Conservation (phyloP, 345 rosid species). For the Carallia pectinifolia region DNA sequence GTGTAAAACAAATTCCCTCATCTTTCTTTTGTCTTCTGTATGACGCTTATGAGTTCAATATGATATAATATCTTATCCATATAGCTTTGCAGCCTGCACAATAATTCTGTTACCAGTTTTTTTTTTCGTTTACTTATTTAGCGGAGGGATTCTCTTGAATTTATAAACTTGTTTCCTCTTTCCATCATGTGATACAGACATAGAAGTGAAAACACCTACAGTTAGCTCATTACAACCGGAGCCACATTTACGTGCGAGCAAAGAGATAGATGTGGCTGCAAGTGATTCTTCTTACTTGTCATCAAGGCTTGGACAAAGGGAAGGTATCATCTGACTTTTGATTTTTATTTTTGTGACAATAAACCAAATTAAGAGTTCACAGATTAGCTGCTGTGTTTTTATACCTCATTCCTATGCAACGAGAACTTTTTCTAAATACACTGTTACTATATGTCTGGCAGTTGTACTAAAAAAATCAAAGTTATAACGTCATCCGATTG, state of each 20-base stretch:
- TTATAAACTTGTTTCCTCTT: not conserved
- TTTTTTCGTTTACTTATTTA: slow-evolving; percentile 8
- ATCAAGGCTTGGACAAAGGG: slow-evolving; percentile 10
- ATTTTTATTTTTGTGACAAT: not conserved
- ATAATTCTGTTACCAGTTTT: not conserved
- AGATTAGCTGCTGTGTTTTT: not conserved
- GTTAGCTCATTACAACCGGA: slow-evolving; percentile 9
- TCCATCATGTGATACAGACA: slow-evolving; percentile 22
- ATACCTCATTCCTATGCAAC: not conserved
- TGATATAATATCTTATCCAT: too few relatives aligned
- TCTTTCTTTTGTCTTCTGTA: too few relatives aligned
- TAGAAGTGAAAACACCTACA: slow-evolving; percentile 8
- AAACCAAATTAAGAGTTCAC: not conserved
- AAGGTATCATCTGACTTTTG: slow-evolving; percentile 19
- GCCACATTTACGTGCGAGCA: slow-evolving; percentile 12
- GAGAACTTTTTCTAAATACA: not conserved
- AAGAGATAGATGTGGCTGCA: slow-evolving; percentile 16
- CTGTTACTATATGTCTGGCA: not conserved
- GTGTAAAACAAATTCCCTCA: too few relatives aligned
- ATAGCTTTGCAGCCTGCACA: too few relatives aligned
- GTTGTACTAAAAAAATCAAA: too few relatives aligned
- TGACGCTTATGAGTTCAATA: too few relatives aligned
- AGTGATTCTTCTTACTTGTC: slow-evolving; percentile 1
- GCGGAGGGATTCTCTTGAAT: not conserved
- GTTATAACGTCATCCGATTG: too few relatives aligned